Base-by-base conservation (phyloP, 768 basidiomycete species). In the Glaciozyma martinii region DNA sequence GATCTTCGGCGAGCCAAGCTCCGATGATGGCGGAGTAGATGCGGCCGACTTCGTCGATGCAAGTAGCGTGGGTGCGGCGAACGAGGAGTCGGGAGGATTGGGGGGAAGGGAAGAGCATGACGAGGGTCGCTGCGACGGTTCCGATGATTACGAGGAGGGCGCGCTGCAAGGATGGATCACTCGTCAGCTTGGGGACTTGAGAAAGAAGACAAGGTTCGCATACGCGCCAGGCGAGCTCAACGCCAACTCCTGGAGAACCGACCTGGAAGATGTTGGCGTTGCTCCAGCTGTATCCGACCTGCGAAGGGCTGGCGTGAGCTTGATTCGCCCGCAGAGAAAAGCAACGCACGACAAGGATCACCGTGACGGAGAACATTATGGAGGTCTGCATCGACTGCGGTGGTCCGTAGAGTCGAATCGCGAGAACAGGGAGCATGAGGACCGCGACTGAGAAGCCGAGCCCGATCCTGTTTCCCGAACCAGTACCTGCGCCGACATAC, bases 281-380 rank as follows among this genome's bases (percentile, higher is more conserved):
- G 29, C 40, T 85, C 82, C 82, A 84, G 0, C 80, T 80, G 71
- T 84, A 85, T 0, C 83, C 83, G 3, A 82, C 74, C 59, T 61
- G 25, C 21, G 21, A 82, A 32, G 7, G 13, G n/a, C 63, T 44
- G 66, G 56, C 29, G 43, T 50, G n/a, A 53, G 54, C 18, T 0
- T 27, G 2, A 12, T 18, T 1, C 25, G 8, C 19, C 19, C 15
- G n/a, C 52, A 29, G 43, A 32, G 33, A 56, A 29, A 76, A 80
- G 63, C 63, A 81, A 81, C 33, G 37, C 23, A 59, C 62, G 21
- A 68, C 25, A 5, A 68, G 67, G 1, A 80, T 69, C 37, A 77
- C 75, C 3, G 75, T 77, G 12, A 75, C 75, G 8, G 71, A 74
- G 0, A 66, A 72, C 76, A 77, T 76, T 33, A 79, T 44, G 18